phyloP scores from a whole-genome alignment of 2,329 filamentous ascomycete species.

The Penicillium fuscoglaucum region DNA sequence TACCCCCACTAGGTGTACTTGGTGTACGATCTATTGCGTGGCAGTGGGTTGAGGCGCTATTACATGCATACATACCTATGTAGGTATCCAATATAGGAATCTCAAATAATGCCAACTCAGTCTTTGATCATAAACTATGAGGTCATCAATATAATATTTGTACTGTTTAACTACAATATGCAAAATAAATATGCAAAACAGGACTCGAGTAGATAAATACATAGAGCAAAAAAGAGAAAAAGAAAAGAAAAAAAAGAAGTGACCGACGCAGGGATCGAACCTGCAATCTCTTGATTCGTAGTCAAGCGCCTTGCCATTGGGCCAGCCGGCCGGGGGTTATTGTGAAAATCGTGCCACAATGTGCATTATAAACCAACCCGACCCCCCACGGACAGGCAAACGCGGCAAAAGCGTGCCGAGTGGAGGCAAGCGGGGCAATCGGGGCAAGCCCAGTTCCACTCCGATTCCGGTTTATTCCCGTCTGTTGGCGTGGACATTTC shows the following conservation, averaged over 20 bases:
- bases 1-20: background rate
- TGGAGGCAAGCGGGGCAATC: conserved; percentile 3
- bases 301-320: conserved; percentile 55
- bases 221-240: no score
- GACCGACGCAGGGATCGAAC: conserved; percentile 48
- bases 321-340: conserved; percentile 35
- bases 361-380: background rate
- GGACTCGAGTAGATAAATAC: background rate
- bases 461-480: conserved; percentile 13
- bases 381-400: background rate
- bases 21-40: background rate
- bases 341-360: fast-evolving
- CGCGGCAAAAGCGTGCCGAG: conserved; percentile 30
- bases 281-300: conserved; percentile 55
- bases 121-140: background rate
- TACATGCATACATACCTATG: background rate
- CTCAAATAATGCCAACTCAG: background rate
- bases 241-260: conserved; percentile 22
- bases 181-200: background rate
- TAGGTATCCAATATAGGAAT: background rate
- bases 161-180: no score
- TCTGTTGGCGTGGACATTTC: background rate
- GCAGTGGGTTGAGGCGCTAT: background rate
- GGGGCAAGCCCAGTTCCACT: background rate
- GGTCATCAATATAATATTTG: background rate